Percentiles rank a stretch among this genome's conserved stretches.
phyloP scores from a whole-genome alignment of 176 grass and related monocot genomes.

The barley (Hordeum vulgare) region DNA sequence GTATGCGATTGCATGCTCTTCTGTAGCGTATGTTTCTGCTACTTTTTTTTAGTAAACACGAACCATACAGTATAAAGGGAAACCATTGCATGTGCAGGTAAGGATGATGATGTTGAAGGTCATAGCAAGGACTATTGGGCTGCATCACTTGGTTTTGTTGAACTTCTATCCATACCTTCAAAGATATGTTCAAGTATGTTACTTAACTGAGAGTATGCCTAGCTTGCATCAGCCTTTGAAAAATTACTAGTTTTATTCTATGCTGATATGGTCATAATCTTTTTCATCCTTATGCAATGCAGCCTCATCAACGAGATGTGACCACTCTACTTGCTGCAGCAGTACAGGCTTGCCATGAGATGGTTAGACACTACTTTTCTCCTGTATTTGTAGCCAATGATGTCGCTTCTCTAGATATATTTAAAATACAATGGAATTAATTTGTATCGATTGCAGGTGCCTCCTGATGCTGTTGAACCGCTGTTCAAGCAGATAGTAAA shows the following conservation, averaged over 20 bases:
- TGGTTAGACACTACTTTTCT: slow-evolving; percentile 40
- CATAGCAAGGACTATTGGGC: slow-evolving; percentile 73
- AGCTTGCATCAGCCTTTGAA: neutral
- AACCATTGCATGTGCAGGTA: slow-evolving; percentile 46
- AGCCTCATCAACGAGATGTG: slow-evolving; percentile 96
- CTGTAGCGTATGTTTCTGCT: neutral
- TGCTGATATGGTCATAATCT: neutral
- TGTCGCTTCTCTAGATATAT: neutral
- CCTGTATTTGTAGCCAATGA: neutral
- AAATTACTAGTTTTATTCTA: neutral
- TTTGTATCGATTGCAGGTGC: slow-evolving; percentile 48
- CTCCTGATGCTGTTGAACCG: slow-evolving; percentile 94
- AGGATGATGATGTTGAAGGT: slow-evolving; percentile 97
- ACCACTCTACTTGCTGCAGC: slow-evolving; percentile 93
- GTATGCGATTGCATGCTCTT: neutral
- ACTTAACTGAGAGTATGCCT: neutral
- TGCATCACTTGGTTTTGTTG: slow-evolving; percentile 83
- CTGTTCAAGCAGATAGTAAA: slow-evolving; percentile 97
- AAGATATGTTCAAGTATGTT: slow-evolving; percentile 86
- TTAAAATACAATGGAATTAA: neutral
- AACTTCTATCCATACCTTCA: slow-evolving; percentile 86
- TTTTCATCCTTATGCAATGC: slow-evolving; percentile 27
- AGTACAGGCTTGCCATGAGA: slow-evolving; percentile 94
- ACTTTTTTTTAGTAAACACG: neutral
- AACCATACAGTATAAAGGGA: slow-evolving; percentile 11